Conservation (phyloP, 306 rosid species). For the Castanospermum australe region DNA sequence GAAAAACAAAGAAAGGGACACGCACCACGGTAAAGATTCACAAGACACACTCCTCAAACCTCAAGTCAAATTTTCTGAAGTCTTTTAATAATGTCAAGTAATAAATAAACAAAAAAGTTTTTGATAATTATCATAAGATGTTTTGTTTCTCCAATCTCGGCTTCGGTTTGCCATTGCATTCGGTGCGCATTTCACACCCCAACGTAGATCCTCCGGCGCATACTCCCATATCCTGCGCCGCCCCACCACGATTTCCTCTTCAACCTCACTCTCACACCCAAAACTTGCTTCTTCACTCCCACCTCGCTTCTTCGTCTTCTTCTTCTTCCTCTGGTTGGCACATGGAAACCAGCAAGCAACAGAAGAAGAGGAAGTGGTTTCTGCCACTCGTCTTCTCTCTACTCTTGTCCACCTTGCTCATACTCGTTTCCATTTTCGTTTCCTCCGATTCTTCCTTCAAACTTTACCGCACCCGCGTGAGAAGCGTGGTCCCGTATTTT, state of each 20-base stretch:
- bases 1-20: neutral
- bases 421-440: conserved; percentile 32
- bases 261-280: neutral
- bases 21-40: neutral
- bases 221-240: neutral
- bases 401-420: conserved; percentile 33
- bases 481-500: conserved; percentile 9
- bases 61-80: neutral
- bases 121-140: neutral
- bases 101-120: too few relatives aligned
- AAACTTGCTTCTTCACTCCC: neutral
- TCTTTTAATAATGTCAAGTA: neutral
- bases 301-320: neutral
- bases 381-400: conserved; percentile 37
- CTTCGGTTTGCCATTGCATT: too few relatives aligned
- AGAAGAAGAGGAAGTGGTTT: conserved; percentile 43
- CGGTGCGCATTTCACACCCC: neutral
- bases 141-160: neutral
- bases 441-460: conserved; percentile 37
- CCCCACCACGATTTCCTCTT: neutral
- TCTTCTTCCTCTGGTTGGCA: neutral
- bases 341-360: conserved; percentile 49
- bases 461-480: conserved; percentile 1
- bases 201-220: neutral
- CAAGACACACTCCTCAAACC: neutral